Evolutionary conservation across 177 flowering plant genomes (phyloP).

Genomic region (Vitis hybrid): DNA sequence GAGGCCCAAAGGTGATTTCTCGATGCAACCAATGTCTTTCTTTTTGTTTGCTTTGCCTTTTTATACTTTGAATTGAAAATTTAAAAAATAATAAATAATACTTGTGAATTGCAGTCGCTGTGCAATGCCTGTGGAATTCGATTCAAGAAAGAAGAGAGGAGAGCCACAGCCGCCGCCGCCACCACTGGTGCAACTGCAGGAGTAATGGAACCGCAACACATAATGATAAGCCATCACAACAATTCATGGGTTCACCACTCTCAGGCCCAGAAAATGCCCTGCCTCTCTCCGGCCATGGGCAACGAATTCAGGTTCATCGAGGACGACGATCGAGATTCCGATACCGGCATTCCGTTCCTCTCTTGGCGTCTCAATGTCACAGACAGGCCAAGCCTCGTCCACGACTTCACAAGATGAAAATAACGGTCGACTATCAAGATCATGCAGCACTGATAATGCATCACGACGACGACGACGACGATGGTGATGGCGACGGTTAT

Average conservation of each 20-base stretch:
- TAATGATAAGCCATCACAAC: conserved; percentile 23
- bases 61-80: neutral
- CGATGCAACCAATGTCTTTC: conserved; percentile 4
- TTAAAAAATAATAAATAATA: neutral
- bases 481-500: conserved; percentile 15
- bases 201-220: conserved; percentile 28
- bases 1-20: conserved; percentile 85
- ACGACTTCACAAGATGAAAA: conserved; percentile 61
- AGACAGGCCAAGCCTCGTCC: conserved; percentile 64
- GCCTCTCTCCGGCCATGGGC: conserved; percentile 29
- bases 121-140: conserved; percentile 99
- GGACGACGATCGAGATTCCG: conserved; percentile 38
- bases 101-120: conserved; percentile 61
- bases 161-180: conserved; percentile 57
- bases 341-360: conserved; percentile 46
- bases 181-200: conserved; percentile 14
- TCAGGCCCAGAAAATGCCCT: conserved; percentile 36
- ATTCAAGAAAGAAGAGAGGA: conserved; percentile 91
- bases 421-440: conserved; percentile 4
- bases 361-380: conserved; percentile 86
- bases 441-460: neutral
- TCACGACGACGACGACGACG: conserved; percentile 19
- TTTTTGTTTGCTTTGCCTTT: neutral
- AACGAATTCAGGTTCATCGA: conserved; percentile 67
- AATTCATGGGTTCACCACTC: conserved; percentile 37